phyloP scores from a whole-genome alignment of 1,139 yeast species.

The Tardiomyces depauwii region DNA sequence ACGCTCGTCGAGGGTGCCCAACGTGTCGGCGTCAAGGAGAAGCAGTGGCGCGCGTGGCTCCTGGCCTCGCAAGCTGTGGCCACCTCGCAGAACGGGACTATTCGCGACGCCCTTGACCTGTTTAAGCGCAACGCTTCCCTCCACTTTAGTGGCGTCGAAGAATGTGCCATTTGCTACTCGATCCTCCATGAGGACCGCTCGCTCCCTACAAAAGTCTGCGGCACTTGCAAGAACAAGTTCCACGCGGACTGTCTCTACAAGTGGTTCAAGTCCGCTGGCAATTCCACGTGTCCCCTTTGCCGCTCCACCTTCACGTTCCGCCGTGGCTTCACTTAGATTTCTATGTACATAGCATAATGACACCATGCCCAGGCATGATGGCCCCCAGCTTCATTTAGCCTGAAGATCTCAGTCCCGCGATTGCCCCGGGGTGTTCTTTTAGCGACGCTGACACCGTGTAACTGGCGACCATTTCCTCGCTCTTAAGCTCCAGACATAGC shows the following conservation, averaged over 20 bases:
- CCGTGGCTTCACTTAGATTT: not conserved
- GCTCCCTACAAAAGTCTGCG: conserved; percentile 77
- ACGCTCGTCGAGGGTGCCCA: conserved; percentile 67
- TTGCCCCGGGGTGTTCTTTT: too few relatives aligned
- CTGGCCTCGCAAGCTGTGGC: conserved; percentile 79
- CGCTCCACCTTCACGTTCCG: not conserved
- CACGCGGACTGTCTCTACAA: conserved; percentile 95
- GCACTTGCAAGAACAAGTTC: conserved; percentile 86
- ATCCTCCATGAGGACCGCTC: conserved; percentile 85
- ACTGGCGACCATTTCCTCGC: too few relatives aligned
- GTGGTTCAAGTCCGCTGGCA: conserved; percentile 56
- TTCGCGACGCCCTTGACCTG: conserved; percentile 69
- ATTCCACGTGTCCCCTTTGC: not conserved
- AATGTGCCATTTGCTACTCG: conserved; percentile 93
- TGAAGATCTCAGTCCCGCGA: too few relatives aligned
- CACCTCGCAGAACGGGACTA: conserved; percentile 62
- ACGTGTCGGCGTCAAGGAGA: conserved; percentile 82
- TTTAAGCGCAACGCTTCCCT: conserved; percentile 71
- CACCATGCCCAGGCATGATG: too few relatives aligned
- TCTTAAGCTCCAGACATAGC: too few relatives aligned
- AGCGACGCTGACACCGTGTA: too few relatives aligned
- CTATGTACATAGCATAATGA: not conserved
- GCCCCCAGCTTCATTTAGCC: too few relatives aligned
- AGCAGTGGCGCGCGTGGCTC: conserved; percentile 93
- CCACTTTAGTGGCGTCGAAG: conserved; percentile 82